These are phyloP conservation scores for Aquilaria yunnanensis DNA, from an alignment of 345 rosid genomes.

Conservation along the genomic window DNA sequence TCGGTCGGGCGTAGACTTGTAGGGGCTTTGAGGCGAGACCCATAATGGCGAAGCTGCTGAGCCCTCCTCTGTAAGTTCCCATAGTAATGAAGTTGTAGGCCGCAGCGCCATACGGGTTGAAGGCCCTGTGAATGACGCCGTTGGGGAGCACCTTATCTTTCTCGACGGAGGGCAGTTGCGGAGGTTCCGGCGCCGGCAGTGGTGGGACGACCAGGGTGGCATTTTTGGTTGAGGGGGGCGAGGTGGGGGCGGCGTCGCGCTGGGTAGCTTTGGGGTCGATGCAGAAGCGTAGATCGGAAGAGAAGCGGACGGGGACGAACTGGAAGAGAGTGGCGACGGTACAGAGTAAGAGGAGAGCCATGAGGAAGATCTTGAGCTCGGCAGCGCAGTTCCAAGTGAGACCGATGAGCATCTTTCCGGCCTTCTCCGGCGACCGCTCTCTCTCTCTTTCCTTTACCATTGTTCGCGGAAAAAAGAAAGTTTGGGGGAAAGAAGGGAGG, in stretches of 20 bases:
- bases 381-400: slow-evolving; percentile 65
- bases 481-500: not conserved
- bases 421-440: slow-evolving; percentile 33
- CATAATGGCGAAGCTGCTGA: slow-evolving; percentile 52
- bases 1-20: slow-evolving; percentile 59
- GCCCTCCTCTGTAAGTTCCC: slow-evolving; percentile 85
- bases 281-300: slow-evolving; percentile 80
- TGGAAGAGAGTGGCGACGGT: slow-evolving; percentile 59
- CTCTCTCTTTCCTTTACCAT: slow-evolving; percentile 49
- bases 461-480: not conserved
- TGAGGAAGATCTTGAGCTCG: slow-evolving; percentile 57
- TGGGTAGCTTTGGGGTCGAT: slow-evolving; percentile 44
- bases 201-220: slow-evolving; percentile 8
- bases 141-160: slow-evolving; percentile 39
- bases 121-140: slow-evolving; percentile 51
- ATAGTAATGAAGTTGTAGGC: slow-evolving; percentile 78
- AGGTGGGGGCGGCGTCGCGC: slow-evolving; percentile 14
- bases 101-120: slow-evolving; percentile 61
- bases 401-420: slow-evolving; percentile 30
- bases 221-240: slow-evolving; percentile 3
- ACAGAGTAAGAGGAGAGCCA: slow-evolving; percentile 61
- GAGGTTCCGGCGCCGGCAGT: slow-evolving; percentile 7
- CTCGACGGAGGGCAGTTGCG: not conserved
- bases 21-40: slow-evolving; percentile 86
- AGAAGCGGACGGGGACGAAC: slow-evolving; percentile 65